phyloP scores from a whole-genome alignment of 768 basidiomycete species.

The Leccinum disarticulatum region DNA sequence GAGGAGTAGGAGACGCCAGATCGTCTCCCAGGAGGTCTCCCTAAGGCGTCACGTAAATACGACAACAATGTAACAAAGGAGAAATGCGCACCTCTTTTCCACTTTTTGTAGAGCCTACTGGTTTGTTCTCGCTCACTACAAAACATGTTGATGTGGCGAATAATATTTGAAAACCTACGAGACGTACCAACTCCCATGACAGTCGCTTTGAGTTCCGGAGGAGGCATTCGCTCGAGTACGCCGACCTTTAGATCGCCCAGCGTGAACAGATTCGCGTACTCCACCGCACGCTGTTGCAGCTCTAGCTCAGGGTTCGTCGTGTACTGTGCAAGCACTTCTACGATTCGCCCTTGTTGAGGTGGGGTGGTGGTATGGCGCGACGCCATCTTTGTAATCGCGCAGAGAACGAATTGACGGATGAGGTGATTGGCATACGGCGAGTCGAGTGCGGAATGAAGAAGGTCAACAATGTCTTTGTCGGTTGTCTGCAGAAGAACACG shows the following conservation, averaged over 20 bases:
- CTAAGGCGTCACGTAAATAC: slow-evolving; percentile 16
- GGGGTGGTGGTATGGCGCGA: slow-evolving; percentile 68
- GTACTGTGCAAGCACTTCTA: slow-evolving; percentile 74
- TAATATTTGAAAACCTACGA: background rate
- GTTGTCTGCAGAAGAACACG: slow-evolving; percentile 47
- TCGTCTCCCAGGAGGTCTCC: slow-evolving; percentile 89
- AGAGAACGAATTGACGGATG: slow-evolving; percentile 88
- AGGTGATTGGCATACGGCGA: slow-evolving; percentile 94
- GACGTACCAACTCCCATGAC: slow-evolving; percentile 86
- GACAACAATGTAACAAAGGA: background rate
- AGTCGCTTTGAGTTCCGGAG: slow-evolving; percentile 95
- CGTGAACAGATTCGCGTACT: slow-evolving; percentile 85
- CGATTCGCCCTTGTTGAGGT: slow-evolving; percentile 76
- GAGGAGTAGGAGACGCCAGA: slow-evolving; percentile 40
- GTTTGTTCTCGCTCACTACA: slow-evolving; percentile 91
- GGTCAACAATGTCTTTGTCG: slow-evolving; percentile 83
- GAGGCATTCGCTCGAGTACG: slow-evolving; percentile 98
- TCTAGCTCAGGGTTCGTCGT: slow-evolving; percentile 91
- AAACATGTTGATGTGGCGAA: slow-evolving; percentile 5
- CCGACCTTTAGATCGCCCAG: slow-evolving; percentile 76
- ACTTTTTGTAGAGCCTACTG: slow-evolving; percentile 85
- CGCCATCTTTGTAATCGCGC: slow-evolving; percentile 86
- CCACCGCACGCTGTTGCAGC: slow-evolving; percentile 93
- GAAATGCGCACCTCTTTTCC: slow-evolving; percentile 61
- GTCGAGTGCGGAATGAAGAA: slow-evolving; percentile 82